Conservation (phyloP, 73 alveolate species). For the Blepharisma stoltei region DNA sequence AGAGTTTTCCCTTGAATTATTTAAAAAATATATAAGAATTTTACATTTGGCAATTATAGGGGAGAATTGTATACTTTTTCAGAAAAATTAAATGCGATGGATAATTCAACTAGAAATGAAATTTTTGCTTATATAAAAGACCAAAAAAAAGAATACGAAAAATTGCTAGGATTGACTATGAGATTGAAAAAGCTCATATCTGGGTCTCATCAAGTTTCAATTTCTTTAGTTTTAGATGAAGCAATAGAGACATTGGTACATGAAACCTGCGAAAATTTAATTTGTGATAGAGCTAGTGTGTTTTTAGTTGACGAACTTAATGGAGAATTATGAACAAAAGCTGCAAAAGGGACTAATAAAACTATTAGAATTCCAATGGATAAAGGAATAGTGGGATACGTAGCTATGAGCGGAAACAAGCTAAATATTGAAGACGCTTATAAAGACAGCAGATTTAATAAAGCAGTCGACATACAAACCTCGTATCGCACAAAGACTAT, state of each 20-base stretch:
- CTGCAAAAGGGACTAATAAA: constrained; percentile 70
- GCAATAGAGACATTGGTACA: constrained; percentile 38
- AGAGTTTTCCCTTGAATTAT: no score
- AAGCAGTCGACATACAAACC: constrained; percentile 52
- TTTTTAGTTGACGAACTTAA: constrained; percentile 69
- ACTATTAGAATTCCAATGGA: constrained; percentile 60
- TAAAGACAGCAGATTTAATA: constrained; percentile 61
- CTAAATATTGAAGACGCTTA: constrained; percentile 57
- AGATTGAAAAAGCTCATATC: constrained; percentile 23
- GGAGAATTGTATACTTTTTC: no score
- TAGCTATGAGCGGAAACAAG: constrained; percentile 40
- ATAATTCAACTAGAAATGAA: no score
- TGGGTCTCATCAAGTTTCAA: background rate
- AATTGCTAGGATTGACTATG: background rate
- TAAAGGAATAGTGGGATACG: constrained; percentile 63
- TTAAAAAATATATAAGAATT: no score
- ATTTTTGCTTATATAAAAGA: background rate
- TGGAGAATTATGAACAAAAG: constrained; percentile 72
- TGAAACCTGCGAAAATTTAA: constrained; percentile 35
- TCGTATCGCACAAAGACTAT: constrained; percentile 51
- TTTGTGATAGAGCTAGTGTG: constrained; percentile 49
- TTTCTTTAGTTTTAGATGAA: constrained; percentile 17
- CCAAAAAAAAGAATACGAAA: constrained; percentile 8
- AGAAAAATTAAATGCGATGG: background rate
- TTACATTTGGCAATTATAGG: no score